phyloP scores from a whole-genome alignment of 139 green algal species.

The Chlamydomonas sphaeroides region DNA sequence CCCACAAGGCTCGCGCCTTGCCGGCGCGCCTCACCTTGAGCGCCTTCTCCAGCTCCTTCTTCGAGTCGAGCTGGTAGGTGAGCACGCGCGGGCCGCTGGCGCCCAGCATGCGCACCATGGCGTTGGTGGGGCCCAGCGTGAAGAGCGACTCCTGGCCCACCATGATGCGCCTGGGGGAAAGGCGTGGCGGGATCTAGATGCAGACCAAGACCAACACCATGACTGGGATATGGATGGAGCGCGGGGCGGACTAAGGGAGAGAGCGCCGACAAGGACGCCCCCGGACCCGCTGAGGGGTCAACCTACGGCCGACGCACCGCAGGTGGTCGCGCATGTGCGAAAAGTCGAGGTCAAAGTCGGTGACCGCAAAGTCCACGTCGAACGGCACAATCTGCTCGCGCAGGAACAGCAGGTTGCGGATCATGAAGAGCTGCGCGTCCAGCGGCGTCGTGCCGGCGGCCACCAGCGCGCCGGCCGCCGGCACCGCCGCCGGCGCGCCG shows the following conservation, averaged over 20 bases:
- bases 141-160: slow-evolving; percentile 88
- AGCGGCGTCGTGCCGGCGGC: slow-evolving; percentile 53
- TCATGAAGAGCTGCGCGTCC: slow-evolving; percentile 93
- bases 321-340: slow-evolving; percentile 91
- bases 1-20: too few species aligned
- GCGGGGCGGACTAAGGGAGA: too few species aligned
- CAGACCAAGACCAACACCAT: too few species aligned
- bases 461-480: neutral
- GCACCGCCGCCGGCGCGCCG: slow-evolving; percentile 23
- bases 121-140: slow-evolving; percentile 76
- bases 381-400: slow-evolving; percentile 93
- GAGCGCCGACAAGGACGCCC: too few species aligned
- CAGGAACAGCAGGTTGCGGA: slow-evolving; percentile 95
- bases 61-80: slow-evolving; percentile 81
- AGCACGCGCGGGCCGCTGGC: slow-evolving; percentile 74
- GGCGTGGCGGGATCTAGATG: too few species aligned
- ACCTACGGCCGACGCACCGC: slow-evolving; percentile 77
- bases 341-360: slow-evolving; percentile 94
- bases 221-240: too few species aligned
- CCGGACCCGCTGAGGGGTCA: too few species aligned
- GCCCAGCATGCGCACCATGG: slow-evolving; percentile 83
- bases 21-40: slow-evolving; percentile 78
- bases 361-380: slow-evolving; percentile 85
- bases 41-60: slow-evolving; percentile 94
- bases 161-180: slow-evolving; percentile 24